These are phyloP conservation scores for Chamaecyparis obtusa DNA, from an alignment of 75 land plant genomes.

Conservation along the genomic window DNA sequence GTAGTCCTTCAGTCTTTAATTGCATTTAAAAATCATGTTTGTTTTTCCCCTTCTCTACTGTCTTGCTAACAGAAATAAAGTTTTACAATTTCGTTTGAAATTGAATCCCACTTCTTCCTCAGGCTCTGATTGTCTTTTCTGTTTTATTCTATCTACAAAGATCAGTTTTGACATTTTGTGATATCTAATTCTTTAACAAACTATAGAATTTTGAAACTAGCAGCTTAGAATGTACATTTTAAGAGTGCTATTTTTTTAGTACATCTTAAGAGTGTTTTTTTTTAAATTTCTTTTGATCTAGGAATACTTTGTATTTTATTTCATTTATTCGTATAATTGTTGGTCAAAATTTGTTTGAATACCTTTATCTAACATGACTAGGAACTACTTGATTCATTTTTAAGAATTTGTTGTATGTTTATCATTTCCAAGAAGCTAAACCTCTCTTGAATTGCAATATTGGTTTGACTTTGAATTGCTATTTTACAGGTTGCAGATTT, in stretches of 20 bases:
- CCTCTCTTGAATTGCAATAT: neutral
- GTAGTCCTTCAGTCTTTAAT: neutral
- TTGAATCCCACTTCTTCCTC: neutral
- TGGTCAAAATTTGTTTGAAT: neutral
- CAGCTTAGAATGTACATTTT: neutral
- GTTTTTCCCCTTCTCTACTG: neutral
- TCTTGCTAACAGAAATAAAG: neutral
- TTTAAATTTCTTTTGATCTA: too few relatives aligned
- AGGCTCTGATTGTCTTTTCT: neutral
- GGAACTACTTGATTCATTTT: too few relatives aligned
- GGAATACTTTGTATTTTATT: neutral
- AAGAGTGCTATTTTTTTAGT: too few relatives aligned
- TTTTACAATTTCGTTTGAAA: neutral
- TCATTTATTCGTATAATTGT: neutral
- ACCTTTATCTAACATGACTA: neutral
- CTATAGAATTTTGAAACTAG: neutral
- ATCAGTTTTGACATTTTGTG: neutral
- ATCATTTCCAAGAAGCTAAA: neutral
- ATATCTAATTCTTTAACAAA: neutral
- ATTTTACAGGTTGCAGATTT: constrained; percentile 60
- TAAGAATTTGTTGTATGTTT: constrained; percentile 15
- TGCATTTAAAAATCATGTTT: neutral
- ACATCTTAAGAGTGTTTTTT: too few relatives aligned
- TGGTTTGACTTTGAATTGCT: constrained; percentile 16
- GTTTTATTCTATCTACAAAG: neutral